Conservation (phyloP, 1,284 basidiomycete genomes). For the Melampsora occidentalis region DNA sequence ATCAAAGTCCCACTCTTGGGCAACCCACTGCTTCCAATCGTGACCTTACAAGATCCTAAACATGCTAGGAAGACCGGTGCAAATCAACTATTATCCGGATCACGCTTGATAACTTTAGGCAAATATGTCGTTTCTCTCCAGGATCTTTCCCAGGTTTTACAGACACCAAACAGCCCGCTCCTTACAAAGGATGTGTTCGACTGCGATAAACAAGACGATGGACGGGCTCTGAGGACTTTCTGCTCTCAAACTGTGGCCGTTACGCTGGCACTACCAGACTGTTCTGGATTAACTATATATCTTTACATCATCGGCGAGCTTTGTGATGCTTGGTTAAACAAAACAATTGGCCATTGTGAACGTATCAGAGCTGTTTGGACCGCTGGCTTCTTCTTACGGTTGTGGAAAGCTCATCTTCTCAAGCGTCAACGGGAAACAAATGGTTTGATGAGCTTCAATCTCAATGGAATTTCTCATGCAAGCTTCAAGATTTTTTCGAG, state of each 20-base stretch:
- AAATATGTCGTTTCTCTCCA: constrained; percentile 22
- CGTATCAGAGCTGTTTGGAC: constrained; percentile 18
- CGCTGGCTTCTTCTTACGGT: not conserved
- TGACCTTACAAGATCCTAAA: constrained; percentile 12
- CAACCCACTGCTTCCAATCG: constrained; percentile 9
- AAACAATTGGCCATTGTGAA: constrained; percentile 12
- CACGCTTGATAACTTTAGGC: not conserved
- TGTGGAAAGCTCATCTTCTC: constrained; percentile 19
- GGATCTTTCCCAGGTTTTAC: constrained; percentile 12
- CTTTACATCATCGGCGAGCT: constrained; percentile 22
- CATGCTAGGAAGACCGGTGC: constrained; percentile 14
- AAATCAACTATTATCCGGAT: constrained; percentile 12
- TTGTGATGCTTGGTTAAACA: constrained; percentile 10
- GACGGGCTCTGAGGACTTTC: not conserved
- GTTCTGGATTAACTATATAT: constrained; percentile 16
- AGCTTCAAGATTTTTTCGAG: constrained; percentile 19
- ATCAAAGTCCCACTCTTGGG: constrained; percentile 10
- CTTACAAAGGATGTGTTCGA: constrained; percentile 9
- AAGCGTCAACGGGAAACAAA: not conserved
- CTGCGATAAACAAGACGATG: constrained; percentile 22
- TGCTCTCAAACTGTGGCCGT: constrained; percentile 3
- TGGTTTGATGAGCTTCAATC: not conserved
- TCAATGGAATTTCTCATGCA: constrained; percentile 17
- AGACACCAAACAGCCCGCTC: constrained; percentile 13
- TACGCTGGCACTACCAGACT: not conserved